Percentiles rank a stretch among this genome's conserved stretches.
These are phyloP conservation scores for Avicennia marina DNA, from an alignment of 257 asterid genomes.

Conservation along the genomic window DNA sequence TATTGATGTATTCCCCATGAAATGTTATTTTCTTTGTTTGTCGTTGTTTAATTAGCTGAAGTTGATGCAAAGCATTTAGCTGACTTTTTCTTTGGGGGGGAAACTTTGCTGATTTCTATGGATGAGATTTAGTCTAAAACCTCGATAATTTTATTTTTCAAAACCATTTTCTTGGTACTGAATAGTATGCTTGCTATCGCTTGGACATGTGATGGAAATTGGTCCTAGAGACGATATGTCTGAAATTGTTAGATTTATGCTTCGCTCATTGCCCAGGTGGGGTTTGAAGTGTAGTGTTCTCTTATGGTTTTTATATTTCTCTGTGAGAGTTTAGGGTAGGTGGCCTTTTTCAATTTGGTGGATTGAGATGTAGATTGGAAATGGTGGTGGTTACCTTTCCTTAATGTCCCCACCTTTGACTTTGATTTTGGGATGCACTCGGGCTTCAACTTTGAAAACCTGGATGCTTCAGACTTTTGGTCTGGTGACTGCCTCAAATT, in stretches of 20 bases:
- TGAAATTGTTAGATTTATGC: no score
- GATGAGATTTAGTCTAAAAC: slow-evolving; percentile 8
- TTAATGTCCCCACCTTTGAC: not conserved
- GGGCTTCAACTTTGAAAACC: not conserved
- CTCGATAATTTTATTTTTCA: not conserved
- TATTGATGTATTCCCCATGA: slow-evolving; percentile 10
- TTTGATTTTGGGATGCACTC: not conserved
- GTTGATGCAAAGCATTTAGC: not conserved
- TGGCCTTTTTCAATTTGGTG: not conserved
- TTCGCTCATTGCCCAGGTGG: no score
- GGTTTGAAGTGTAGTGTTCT: not conserved
- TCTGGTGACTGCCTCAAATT: not conserved
- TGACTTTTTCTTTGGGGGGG: slow-evolving; percentile 3
- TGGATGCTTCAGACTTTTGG: not conserved
- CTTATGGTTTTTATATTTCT: not conserved
- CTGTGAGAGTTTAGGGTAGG: not conserved
- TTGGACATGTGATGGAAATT: not conserved
- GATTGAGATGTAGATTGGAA: not conserved
- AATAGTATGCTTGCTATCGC: no score
- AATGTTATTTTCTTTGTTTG: not conserved
- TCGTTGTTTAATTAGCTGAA: not conserved
- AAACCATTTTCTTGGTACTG: no score
- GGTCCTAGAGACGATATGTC: not conserved
- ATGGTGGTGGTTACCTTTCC: not conserved
- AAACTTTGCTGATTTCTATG: slow-evolving; percentile 1